Evolutionary conservation across 345 rosid genomes (phyloP).

Genomic region (Clarkia xantiana): DNA sequence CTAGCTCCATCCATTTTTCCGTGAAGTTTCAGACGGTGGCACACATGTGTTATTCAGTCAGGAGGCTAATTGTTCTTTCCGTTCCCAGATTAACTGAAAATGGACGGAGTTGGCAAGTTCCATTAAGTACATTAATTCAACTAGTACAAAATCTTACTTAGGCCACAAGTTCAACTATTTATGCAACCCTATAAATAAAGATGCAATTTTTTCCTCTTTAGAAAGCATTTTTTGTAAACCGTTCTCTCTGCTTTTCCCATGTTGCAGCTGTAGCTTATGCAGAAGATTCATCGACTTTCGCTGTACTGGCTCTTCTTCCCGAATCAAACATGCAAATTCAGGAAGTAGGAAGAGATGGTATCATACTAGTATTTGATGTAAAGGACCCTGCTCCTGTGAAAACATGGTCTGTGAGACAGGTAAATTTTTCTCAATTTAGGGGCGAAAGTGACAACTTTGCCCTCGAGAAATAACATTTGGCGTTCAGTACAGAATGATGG

Average conservation of each 20-base stretch:
- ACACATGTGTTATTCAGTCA: no score
- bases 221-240: no score
- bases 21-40: no score
- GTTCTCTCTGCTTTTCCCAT: conserved; percentile 2
- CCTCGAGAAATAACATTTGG: not conserved
- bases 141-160: no score
- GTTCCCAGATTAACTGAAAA: no score
- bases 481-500: not conserved
- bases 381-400: conserved; percentile 57
- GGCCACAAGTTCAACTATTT: no score
- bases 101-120: no score
- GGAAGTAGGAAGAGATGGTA: conserved; percentile 52
- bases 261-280: conserved; percentile 56
- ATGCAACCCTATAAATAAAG: no score
- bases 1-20: no score
- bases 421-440: conserved; percentile 9
- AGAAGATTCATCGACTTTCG: conserved; percentile 40
- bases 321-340: conserved; percentile 20
- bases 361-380: conserved; percentile 52
- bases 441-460: not conserved
- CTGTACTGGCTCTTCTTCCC: conserved; percentile 58
- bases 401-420: conserved; percentile 75
- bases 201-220: no score
- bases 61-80: no score
- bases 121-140: no score